phyloP scores from a whole-genome alignment of 2,329 filamentous ascomycete genomes.

The Plenodomus tracheiphilus region DNA sequence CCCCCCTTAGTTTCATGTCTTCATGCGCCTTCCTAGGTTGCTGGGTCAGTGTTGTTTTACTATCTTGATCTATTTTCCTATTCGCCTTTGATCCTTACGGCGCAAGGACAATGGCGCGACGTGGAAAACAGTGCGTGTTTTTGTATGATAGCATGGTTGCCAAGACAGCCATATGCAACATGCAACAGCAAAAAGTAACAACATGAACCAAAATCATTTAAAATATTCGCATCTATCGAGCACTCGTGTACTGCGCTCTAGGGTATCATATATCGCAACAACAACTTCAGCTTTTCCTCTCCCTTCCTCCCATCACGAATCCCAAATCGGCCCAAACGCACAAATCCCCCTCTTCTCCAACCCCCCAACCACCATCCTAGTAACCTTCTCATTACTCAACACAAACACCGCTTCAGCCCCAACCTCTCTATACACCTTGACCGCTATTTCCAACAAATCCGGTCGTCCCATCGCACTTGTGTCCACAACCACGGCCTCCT shows the following conservation, averaged over 20 bases:
- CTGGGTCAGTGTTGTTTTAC: slow-evolving; percentile 23
- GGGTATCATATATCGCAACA: not conserved
- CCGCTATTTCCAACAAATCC: slow-evolving; percentile 62
- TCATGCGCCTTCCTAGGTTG: slow-evolving; percentile 9
- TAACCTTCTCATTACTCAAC: slow-evolving; percentile 71
- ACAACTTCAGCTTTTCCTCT: not conserved
- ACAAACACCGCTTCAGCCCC: slow-evolving; percentile 71
- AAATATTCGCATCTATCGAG: not conserved
- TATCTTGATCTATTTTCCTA: slow-evolving; percentile 3
- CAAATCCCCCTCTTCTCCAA: slow-evolving; percentile 67
- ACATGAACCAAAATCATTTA: not conserved
- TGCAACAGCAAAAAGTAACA: not conserved
- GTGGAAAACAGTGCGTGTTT: not conserved
- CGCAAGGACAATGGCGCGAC: not conserved
- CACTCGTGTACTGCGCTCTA: not conserved
- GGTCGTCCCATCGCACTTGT: slow-evolving; percentile 63
- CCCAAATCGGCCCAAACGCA: slow-evolving; percentile 75
- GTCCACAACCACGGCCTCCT: slow-evolving; percentile 68
- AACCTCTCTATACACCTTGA: slow-evolving; percentile 52
- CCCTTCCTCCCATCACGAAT: slow-evolving; percentile 52
- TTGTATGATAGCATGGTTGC: not conserved
- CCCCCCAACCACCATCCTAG: slow-evolving; percentile 68
- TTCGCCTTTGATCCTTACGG: not conserved
- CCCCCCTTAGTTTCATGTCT: slow-evolving; percentile 1
- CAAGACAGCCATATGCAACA: not conserved